Percentiles rank a stretch among this genome's conserved stretches.
Evolutionary conservation across 2,329 filamentous ascomycete species (phyloP).

Genomic region (Kalmusia sp.): DNA sequence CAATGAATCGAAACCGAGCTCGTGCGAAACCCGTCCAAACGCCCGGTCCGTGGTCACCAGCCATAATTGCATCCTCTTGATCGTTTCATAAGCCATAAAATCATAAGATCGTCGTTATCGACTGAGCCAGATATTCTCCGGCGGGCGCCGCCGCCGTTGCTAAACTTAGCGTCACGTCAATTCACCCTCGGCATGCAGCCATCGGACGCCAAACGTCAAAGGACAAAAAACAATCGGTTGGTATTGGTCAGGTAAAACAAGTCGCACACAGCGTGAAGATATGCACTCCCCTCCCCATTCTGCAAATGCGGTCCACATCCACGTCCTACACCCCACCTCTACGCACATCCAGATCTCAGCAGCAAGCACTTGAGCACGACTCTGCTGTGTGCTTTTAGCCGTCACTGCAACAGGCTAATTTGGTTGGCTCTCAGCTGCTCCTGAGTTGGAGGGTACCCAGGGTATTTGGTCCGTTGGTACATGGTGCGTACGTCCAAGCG

Average conservation of each 20-base stretch:
- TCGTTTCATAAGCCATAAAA: background rate
- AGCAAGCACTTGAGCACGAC: too few relatives aligned
- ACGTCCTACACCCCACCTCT: too few relatives aligned
- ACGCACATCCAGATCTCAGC: too few relatives aligned
- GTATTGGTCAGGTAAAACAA: too few relatives aligned
- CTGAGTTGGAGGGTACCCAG: slow-evolving; percentile 30
- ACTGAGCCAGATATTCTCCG: slow-evolving; percentile 2
- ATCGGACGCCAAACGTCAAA: background rate
- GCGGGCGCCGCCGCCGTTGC: too few relatives aligned
- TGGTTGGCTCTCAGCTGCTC: slow-evolving; percentile 26
- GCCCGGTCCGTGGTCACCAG: background rate
- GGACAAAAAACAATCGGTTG: too few relatives aligned
- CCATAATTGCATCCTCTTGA: too few relatives aligned
- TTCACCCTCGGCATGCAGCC: too few relatives aligned
- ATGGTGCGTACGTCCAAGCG: slow-evolving; percentile 23
- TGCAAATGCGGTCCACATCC: too few relatives aligned
- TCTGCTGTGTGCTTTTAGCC: slow-evolving; percentile 14
- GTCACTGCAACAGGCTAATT: slow-evolving; percentile 30
- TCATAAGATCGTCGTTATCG: background rate
- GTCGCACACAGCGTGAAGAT: too few relatives aligned
- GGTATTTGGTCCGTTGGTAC: slow-evolving; percentile 32
- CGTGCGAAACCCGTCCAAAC: background rate
- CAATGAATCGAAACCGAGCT: too few relatives aligned
- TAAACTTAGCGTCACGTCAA: slow-evolving; percentile 3
- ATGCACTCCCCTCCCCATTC: too few relatives aligned